Evolutionary conservation across 2,329 filamentous ascomycete genomes (phyloP), one percentile per base, ranked within the genome.

Genomic region (Aspergillus vadensis): DNA sequence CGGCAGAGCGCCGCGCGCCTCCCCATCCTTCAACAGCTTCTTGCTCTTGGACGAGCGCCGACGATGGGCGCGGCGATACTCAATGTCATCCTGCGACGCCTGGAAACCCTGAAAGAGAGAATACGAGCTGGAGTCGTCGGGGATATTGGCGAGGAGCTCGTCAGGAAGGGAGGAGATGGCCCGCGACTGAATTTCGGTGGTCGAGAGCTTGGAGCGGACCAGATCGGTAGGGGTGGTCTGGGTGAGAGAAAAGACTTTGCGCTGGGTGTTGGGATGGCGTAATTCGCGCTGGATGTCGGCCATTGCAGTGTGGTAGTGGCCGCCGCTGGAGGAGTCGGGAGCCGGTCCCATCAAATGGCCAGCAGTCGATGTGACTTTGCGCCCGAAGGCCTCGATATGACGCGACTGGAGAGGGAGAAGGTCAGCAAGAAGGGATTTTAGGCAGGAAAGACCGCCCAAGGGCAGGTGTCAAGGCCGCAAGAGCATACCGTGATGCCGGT

Each of bases 21-120:
- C 88, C 12, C 72, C 79, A 32, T 81, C 81, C 43, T 80, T 80
- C 47, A 97, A 79, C 69, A 96, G 76, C 74, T 92, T 93, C 71
- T 92, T 87, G 2, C 89, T 88, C 65, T 91, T 86, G 7, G 91
- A 91, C 44, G 87, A 85, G 63, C 87, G 86, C 68, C 91, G 85
- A 55, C 88, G 80, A 65, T 85, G 86, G 67, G 87, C 85, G 74
- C 89, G 91, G 73, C 89, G 88, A 66, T 85, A 86, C 64, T 89
- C 86, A 56, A 72, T 76, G 57, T 80, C 81, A 51, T 82, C 79
- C 59, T 95, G 83, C 65, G 88, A 93, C 51, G 94, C 95, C 79
- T 96, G 89, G 77, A 99, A 99, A 66, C 95, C 95, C 76, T 99
- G 91, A 76, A 99, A 98, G 48, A 99, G 83, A 43, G 93, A 97